phyloP scores from a whole-genome alignment of 2,329 filamentous ascomycete genomes.

The Pseudocercospora fijiensis region DNA sequence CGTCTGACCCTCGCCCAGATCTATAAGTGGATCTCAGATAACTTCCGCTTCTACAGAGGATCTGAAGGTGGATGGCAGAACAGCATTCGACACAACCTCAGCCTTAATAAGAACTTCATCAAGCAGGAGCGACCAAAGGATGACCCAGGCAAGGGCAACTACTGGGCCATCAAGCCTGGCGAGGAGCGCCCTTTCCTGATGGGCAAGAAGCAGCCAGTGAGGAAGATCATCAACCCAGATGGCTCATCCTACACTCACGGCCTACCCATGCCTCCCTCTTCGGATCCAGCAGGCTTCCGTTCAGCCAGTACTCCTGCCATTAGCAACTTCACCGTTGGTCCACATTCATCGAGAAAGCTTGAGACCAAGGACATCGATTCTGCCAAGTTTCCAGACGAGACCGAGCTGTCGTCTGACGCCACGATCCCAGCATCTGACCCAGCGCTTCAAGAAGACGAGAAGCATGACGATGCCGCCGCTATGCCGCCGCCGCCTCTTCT shows the following conservation, averaged over 20 bases:
- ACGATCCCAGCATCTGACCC: slow-evolving; percentile 54
- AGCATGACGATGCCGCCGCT: slow-evolving; percentile 41
- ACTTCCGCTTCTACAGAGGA: slow-evolving; percentile 80
- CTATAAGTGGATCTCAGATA: slow-evolving; percentile 99
- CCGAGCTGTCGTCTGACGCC: slow-evolving; percentile 53
- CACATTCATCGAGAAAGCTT: slow-evolving; percentile 32
- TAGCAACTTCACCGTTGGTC: slow-evolving; percentile 39
- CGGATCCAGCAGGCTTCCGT: slow-evolving; percentile 34
- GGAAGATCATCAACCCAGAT: slow-evolving; percentile 59
- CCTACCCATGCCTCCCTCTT: slow-evolving; percentile 28
- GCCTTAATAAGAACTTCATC: slow-evolving; percentile 92
- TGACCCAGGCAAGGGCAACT: slow-evolving; percentile 95
- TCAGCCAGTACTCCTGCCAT: slow-evolving; percentile 43
- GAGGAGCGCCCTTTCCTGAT: slow-evolving; percentile 88
- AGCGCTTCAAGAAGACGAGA: slow-evolving; percentile 49
- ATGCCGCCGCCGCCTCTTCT: slow-evolving; percentile 45
- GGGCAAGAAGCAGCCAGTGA: slow-evolving; percentile 65
- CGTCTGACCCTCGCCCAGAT: slow-evolving; percentile 90
- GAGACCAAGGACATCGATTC: slow-evolving; percentile 50
- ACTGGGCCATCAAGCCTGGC: slow-evolving; percentile 91
- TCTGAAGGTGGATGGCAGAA: slow-evolving; percentile 95
- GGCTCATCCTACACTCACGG: slow-evolving; percentile 36
- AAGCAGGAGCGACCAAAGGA: slow-evolving; percentile 96
- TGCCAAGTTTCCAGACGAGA: slow-evolving; percentile 52
- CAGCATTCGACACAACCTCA: slow-evolving; percentile 96